phyloP scores from a whole-genome alignment of 179 eudicot genomes.

The Beta corolliflora region DNA sequence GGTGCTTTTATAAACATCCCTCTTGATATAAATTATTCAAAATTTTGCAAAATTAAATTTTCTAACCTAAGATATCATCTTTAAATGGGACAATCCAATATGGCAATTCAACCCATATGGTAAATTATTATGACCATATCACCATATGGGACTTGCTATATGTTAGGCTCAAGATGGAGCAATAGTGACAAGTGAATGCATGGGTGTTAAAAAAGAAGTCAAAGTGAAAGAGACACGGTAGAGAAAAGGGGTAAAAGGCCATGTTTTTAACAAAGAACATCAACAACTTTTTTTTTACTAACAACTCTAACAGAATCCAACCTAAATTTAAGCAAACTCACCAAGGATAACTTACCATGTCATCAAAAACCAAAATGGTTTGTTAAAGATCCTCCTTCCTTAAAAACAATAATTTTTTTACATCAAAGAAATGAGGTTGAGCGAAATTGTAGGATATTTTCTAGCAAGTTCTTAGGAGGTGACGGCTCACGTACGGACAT shows the following conservation, averaged over 20 bases:
- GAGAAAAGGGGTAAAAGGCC: neutral
- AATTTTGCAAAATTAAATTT: no score
- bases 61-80: no score
- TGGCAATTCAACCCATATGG: neutral
- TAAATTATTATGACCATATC: no score
- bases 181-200: neutral
- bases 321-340: neutral
- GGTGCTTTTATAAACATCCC: no score
- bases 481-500: slow-evolving; percentile 29
- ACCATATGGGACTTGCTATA: neutral
- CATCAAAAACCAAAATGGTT: neutral
- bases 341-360: neutral
- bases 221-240: neutral
- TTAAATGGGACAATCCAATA: no score
- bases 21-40: no score
- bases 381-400: neutral
- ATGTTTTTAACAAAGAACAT: neutral
- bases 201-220: neutral
- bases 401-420: neutral
- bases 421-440: slow-evolving; percentile 12
- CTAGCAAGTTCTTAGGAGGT: slow-evolving; percentile 13
- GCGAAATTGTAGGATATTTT: slow-evolving; percentile 23
- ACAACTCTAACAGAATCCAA: slow-evolving; percentile 13
- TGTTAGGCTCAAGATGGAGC: neutral
- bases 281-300: neutral